These are phyloP conservation scores for Mangifera indica DNA, from an alignment of 345 rosid species.

Conservation along the genomic window DNA sequence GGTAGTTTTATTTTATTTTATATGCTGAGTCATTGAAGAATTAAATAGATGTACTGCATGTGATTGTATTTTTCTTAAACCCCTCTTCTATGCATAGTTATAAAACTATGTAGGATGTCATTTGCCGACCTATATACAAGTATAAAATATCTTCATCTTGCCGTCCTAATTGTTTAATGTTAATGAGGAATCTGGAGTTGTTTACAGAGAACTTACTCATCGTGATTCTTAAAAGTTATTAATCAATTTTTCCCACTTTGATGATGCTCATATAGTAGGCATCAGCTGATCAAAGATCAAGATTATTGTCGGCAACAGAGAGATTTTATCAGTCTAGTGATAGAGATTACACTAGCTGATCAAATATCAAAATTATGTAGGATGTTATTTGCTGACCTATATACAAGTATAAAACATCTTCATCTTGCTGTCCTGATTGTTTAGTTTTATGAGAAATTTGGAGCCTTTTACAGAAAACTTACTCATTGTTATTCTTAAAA, in stretches of 20 bases:
- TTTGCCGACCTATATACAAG: not conserved
- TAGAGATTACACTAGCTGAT: no score
- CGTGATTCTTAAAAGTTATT: not conserved
- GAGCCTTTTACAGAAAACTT: not conserved
- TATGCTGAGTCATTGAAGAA: not conserved
- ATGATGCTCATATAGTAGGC: slow-evolving; percentile 19
- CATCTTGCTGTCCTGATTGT: not conserved
- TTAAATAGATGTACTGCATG: not conserved
- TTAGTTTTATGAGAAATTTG: no score
- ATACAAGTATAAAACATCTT: not conserved
- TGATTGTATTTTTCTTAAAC: not conserved
- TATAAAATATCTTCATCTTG: not conserved
- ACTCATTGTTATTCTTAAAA: not conserved
- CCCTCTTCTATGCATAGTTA: not conserved
- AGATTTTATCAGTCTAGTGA: no score
- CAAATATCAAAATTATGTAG: slow-evolving; percentile 3
- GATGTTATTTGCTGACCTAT: not conserved
- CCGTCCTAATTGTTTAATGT: not conserved
- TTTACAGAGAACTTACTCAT: not conserved
- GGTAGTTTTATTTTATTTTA: not conserved
- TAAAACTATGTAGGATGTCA: not conserved
- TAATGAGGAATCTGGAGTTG: not conserved
- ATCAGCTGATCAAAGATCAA: no score
- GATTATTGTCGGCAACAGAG: no score
- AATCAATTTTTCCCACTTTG: not conserved